Conservation (phyloP, 2,329 filamentous ascomycete genomes). For the Erysiphe pulchra region DNA sequence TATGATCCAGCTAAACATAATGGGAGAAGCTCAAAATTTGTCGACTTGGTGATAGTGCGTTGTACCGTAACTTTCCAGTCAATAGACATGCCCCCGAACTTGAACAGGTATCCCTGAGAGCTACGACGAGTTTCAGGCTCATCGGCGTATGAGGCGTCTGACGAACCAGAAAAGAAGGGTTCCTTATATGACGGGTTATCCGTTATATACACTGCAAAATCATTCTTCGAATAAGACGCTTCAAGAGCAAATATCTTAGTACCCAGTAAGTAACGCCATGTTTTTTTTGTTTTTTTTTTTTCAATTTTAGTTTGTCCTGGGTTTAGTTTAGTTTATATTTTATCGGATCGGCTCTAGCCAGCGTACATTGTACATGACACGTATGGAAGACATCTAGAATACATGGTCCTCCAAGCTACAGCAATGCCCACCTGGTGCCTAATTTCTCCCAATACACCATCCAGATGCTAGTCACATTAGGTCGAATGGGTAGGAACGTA, state of each 20-base stretch:
- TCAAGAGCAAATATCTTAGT: background rate
- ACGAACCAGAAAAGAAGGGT: background rate
- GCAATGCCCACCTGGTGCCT: too few relatives aligned
- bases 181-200: background rate
- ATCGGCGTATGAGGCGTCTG: background rate
- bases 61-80: background rate
- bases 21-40: background rate
- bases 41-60: background rate
- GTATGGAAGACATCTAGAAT: too few relatives aligned
- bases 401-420: too few relatives aligned
- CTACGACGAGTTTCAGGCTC: background rate
- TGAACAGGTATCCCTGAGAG: background rate
- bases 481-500: too few relatives aligned
- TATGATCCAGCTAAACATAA: background rate
- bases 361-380: too few relatives aligned
- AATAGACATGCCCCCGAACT: background rate
- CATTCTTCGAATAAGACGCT: background rate
- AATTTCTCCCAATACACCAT: too few relatives aligned
- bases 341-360: too few relatives aligned
- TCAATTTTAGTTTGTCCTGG: too few relatives aligned
- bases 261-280: background rate
- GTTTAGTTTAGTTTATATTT: too few relatives aligned
- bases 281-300: too few relatives aligned
- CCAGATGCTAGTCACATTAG: too few relatives aligned
- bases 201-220: background rate